phyloP scores from a whole-genome alignment of 106 monocot species.

The Gastrodia elata region DNA sequence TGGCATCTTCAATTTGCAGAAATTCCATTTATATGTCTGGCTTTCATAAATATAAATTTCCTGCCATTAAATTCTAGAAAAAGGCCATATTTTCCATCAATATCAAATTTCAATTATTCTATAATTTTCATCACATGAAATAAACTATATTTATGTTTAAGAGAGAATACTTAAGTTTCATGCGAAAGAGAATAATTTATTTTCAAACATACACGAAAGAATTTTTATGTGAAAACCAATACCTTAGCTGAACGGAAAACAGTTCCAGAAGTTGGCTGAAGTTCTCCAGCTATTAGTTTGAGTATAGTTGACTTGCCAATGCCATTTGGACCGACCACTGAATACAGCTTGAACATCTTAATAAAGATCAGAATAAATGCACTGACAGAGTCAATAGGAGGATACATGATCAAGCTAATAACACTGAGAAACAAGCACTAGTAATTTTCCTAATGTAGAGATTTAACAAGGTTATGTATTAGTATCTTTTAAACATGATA shows the following conservation, averaged over 20 bases:
- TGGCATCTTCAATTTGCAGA: no score
- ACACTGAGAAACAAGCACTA: neutral
- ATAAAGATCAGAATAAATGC: constrained; percentile 16
- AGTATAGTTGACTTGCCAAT: constrained; percentile 99
- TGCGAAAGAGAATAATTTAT: neutral
- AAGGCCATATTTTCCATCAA: no score
- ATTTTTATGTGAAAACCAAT: neutral
- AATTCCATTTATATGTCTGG: no score
- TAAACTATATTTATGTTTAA: no score
- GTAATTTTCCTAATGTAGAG: neutral
- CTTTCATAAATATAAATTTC: no score
- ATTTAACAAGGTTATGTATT: neutral
- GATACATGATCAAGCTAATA: constrained; percentile 4
- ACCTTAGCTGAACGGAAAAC: constrained; percentile 97
- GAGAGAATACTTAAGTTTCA: no score
- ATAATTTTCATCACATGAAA: no score
- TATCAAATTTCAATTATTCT: no score
- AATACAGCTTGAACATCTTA: constrained; percentile 19
- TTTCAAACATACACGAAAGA: neutral
- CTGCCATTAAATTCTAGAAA: no score
- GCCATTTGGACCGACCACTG: constrained; percentile 99
- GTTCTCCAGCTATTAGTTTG: constrained; percentile 94
- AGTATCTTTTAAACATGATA: neutral
- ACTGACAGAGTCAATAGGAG: neutral
- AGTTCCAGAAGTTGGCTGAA: constrained; percentile 98